Conservation (phyloP, 2,329 filamentous ascomycete genomes). For the Meredithiella fracta region DNA sequence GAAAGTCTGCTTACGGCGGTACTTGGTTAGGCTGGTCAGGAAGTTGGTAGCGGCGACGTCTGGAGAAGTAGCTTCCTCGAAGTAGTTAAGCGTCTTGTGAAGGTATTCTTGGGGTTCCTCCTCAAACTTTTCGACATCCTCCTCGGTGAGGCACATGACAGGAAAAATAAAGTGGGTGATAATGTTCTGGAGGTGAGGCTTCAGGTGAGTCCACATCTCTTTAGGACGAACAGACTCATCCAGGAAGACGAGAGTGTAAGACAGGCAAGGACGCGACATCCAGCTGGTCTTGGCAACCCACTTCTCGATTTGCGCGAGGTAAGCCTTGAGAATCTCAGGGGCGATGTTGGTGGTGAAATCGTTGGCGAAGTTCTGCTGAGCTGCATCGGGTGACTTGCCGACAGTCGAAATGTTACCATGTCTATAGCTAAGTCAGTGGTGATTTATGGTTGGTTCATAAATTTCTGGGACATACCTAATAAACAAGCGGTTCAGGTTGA, state of each 20-base stretch:
- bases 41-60: conserved; percentile 96
- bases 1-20: conserved; percentile 87
- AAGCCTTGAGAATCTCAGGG: conserved; percentile 89
- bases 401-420: conserved; percentile 76
- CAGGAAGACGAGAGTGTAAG: conserved; percentile 84
- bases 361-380: conserved; percentile 65
- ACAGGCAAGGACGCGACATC: conserved; percentile 86
- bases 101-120: conserved; percentile 92
- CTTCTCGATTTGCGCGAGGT: conserved; percentile 86
- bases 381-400: conserved; percentile 49
- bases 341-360: conserved; percentile 82
- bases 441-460: neutral
- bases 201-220: conserved; percentile 87
- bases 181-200: conserved; percentile 81
- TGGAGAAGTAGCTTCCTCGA: conserved; percentile 88
- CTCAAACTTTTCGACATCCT: conserved; percentile 86
- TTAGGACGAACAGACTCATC: conserved; percentile 97
- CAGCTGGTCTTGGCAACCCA: conserved; percentile 91
- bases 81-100: conserved; percentile 93
- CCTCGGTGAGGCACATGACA: conserved; percentile 76
- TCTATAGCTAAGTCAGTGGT: conserved; percentile 28
- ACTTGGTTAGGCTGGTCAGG: conserved; percentile 84
- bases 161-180: conserved; percentile 94
- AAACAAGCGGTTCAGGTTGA: conserved; percentile 89
- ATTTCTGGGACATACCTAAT: conserved; percentile 49